Evolutionary conservation across 306 rosid genomes (phyloP).

Genomic region (Inga laurina): DNA sequence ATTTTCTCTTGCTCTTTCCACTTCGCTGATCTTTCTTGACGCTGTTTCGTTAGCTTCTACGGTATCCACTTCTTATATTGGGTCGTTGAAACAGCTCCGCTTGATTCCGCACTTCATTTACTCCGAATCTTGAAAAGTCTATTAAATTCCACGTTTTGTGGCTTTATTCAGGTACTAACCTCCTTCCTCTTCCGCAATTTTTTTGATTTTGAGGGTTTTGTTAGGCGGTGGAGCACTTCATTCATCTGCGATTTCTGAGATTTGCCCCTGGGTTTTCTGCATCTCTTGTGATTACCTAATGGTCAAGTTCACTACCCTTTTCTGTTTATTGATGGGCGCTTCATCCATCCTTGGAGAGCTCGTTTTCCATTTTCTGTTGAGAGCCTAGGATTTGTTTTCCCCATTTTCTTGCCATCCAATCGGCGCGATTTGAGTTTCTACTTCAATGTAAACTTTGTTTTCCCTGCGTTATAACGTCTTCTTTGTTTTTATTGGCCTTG

Average conservation of each 20-base stretch:
- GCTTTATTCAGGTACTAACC: conserved; percentile 39
- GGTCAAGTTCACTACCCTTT: conserved; percentile 27
- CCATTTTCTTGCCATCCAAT: not conserved
- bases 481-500: not conserved
- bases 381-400: not conserved
- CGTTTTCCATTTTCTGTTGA: conserved; percentile 4
- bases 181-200: not conserved
- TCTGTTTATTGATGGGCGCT: conserved; percentile 23
- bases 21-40: conserved; percentile 20
- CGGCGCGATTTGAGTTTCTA: not conserved
- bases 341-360: conserved; percentile 1
- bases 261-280: conserved; percentile 18
- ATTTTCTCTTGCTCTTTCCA: not conserved
- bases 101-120: not conserved
- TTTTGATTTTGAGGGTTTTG: conserved; percentile 19
- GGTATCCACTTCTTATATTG: not conserved
- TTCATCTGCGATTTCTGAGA: conserved; percentile 30
- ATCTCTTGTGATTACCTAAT: conserved; percentile 14
- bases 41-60: conserved; percentile 26
- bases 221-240: not conserved
- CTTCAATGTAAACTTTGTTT: not conserved
- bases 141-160: not conserved
- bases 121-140: conserved; percentile 3
- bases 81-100: not conserved
- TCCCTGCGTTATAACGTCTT: not conserved